Evolutionary conservation across 331 rosid genomes (phyloP).

Genomic region (Quercus tomentella): DNA sequence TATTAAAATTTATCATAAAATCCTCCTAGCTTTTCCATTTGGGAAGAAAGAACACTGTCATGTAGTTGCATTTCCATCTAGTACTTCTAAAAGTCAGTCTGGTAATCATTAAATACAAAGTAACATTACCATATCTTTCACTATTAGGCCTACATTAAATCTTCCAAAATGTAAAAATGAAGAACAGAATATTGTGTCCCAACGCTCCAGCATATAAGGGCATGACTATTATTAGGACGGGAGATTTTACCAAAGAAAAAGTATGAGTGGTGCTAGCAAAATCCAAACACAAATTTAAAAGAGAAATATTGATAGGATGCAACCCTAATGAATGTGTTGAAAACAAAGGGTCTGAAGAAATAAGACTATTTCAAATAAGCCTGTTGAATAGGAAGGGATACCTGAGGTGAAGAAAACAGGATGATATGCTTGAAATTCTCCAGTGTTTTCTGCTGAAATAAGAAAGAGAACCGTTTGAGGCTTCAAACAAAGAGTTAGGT

Average conservation of each 20-base stretch:
- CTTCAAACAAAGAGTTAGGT: neutral
- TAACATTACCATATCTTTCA: neutral
- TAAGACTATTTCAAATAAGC: neutral
- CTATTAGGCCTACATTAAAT: neutral
- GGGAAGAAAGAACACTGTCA: neutral
- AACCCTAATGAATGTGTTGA: neutral
- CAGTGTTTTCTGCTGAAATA: conserved; percentile 82
- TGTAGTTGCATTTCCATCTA: neutral
- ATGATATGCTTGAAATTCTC: conserved; percentile 78
- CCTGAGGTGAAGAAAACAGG: conserved; percentile 95
- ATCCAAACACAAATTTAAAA: neutral
- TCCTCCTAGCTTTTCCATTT: neutral
- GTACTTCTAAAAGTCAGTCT: neutral
- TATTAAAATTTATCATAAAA: neutral
- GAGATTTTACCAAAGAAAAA: neutral
- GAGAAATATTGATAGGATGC: neutral
- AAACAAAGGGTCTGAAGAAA: neutral
- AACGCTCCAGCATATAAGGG: neutral
- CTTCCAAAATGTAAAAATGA: neutral
- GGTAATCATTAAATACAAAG: neutral
- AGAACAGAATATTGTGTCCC: neutral
- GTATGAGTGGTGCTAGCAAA: neutral
- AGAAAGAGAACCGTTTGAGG: conserved; percentile 19
- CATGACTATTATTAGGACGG: neutral
- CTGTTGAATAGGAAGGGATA: conserved; percentile 25